These are phyloP conservation scores for Ophiocytium majus DNA, from an alignment of 352 stramenopile genomes.

Conservation along the genomic window DNA sequence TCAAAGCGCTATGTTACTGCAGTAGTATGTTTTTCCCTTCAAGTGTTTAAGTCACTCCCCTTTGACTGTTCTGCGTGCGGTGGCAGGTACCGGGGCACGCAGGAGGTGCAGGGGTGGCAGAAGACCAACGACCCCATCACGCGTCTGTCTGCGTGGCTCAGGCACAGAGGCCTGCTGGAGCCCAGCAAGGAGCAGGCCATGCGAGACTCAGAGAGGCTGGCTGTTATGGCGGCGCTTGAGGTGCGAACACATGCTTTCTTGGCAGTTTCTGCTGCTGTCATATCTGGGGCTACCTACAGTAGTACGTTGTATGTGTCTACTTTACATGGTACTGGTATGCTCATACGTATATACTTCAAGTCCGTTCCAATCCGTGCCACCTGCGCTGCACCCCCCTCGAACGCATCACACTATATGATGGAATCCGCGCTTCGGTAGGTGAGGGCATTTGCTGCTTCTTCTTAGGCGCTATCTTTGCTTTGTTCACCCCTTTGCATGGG, in stretches of 20 bases:
- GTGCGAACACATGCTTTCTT: background rate
- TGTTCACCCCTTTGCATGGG: no score
- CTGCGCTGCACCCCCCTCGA: background rate
- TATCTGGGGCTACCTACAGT: background rate
- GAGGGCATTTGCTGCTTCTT: no score
- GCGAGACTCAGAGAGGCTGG: slow-evolving; percentile 78
- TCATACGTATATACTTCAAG: background rate
- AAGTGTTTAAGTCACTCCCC: no score
- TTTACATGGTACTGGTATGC: background rate
- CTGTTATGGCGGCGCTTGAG: slow-evolving; percentile 63
- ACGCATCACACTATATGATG: background rate
- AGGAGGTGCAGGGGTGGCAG: slow-evolving; percentile 66
- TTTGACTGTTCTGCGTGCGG: no score
- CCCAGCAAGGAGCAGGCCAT: slow-evolving; percentile 73
- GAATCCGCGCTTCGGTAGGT: no score
- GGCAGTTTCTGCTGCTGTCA: background rate
- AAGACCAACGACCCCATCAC: slow-evolving; percentile 80
- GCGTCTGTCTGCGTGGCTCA: slow-evolving; percentile 82
- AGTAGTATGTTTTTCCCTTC: no score
- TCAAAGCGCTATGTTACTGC: no score
- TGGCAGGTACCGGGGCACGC: slow-evolving; percentile 29
- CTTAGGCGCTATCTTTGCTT: no score
- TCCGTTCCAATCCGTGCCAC: background rate
- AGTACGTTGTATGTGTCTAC: background rate
- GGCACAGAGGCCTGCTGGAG: slow-evolving; percentile 79